phyloP scores from a whole-genome alignment of 306 rosid genomes.

The Hippophae rhamnoides region DNA sequence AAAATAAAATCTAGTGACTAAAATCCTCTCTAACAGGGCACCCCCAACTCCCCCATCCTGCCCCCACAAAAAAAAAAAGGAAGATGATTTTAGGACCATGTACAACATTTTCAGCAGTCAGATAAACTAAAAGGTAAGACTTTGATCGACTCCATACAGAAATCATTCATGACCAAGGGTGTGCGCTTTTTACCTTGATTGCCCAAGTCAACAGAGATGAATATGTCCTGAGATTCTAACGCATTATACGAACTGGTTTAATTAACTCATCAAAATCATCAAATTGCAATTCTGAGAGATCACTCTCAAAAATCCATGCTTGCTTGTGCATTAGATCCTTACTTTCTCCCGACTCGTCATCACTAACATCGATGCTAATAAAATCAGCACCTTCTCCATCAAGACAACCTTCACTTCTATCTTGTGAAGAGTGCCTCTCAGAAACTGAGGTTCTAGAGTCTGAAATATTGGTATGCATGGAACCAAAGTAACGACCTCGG shows the following conservation, averaged over 20 bases:
- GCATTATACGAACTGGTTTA: constrained; percentile 50
- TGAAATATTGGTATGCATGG: constrained; percentile 20
- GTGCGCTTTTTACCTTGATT: constrained; percentile 11
- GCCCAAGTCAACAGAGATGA: constrained; percentile 13
- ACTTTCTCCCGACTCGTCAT: constrained; percentile 35
- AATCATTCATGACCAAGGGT: not conserved
- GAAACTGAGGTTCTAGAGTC: constrained; percentile 22
- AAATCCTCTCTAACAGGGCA: too few species aligned
- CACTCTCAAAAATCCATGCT: constrained; percentile 27
- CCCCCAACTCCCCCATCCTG: too few species aligned
- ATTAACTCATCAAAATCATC: constrained; percentile 46
- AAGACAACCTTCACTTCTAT: constrained; percentile 10
- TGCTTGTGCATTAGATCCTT: constrained; percentile 21
- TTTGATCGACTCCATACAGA: too few species aligned
- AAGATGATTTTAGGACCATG: too few species aligned
- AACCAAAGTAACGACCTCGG: constrained; percentile 66
- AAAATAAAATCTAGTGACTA: too few species aligned
- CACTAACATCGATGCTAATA: constrained; percentile 41
- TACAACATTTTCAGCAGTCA: too few species aligned
- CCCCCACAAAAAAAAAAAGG: too few species aligned
- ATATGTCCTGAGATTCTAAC: constrained; percentile 8
- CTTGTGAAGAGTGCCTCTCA: constrained; percentile 22
- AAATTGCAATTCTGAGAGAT: constrained; percentile 27
- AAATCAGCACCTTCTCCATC: constrained; percentile 42
- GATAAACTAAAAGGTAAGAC: too few species aligned